These are phyloP conservation scores for Picochlorum sp. DNA, from an alignment of 139 green algal genomes.

Conservation along the genomic window DNA sequence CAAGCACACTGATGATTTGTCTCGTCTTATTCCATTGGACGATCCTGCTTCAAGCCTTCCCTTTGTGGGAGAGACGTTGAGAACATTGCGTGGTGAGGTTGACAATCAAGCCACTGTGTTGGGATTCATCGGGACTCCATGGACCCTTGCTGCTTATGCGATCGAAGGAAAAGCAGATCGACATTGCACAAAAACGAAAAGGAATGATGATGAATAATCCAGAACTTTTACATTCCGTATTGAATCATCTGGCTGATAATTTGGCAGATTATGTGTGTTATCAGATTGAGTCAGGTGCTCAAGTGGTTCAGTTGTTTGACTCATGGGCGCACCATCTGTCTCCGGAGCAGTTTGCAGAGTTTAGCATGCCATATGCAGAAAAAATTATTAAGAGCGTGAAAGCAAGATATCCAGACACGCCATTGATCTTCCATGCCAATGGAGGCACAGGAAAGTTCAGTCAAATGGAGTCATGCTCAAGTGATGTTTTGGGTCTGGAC, in stretches of 20 bases:
- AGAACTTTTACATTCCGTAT: conserved; percentile 75
- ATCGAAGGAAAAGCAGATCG: conserved; percentile 85
- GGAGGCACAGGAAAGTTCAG: conserved; percentile 82
- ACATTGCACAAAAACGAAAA: conserved; percentile 63
- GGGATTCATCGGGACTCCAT: conserved; percentile 96
- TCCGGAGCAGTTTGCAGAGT: conserved; percentile 84
- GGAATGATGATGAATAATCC: conserved; percentile 77
- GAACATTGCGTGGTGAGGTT: conserved; percentile 60
- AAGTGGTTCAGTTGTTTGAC: conserved; percentile 96
- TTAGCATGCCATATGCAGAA: conserved; percentile 88
- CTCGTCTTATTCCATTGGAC: conserved; percentile 46
- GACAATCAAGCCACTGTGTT: conserved; percentile 68
- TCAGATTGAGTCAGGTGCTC: conserved; percentile 89
- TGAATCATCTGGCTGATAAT: conserved; percentile 78
- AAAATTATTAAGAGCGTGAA: conserved; percentile 63
- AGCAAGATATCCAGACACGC: conserved; percentile 66
- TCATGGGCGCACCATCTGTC: conserved; percentile 93
- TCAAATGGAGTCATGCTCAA: conserved; percentile 40
- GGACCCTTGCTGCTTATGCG: conserved; percentile 94
- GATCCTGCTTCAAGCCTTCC: conserved; percentile 67
- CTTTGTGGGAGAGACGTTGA: conserved; percentile 84
- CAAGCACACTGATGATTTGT: conserved; percentile 53
- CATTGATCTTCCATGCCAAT: conserved; percentile 97
- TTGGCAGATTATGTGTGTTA: conserved; percentile 80
- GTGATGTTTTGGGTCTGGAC: conserved; percentile 90